A percentile compares a stretch with the other conserved stretches of the same genome.
phyloP scores from a whole-genome alignment of 2,329 filamentous ascomycete genomes.

The Rutstroemia sp. region DNA sequence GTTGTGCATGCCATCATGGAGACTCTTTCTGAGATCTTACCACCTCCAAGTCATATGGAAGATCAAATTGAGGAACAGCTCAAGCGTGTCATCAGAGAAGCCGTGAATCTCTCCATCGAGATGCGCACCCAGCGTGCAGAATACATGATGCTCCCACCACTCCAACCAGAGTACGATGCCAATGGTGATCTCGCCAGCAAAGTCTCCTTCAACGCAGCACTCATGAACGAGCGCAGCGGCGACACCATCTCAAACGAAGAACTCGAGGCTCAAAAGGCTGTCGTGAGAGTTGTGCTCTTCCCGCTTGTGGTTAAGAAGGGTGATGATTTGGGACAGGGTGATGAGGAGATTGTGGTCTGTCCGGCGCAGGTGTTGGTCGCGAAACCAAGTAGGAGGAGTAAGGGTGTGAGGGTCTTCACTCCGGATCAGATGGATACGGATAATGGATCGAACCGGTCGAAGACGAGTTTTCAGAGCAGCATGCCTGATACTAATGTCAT shows the following conservation, averaged over 20 bases:
- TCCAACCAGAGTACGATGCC: constrained; percentile 90
- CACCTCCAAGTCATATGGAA: constrained; percentile 76
- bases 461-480: constrained; percentile 27
- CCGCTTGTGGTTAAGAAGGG: constrained; percentile 95
- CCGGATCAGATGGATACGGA: constrained; percentile 16
- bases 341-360: constrained; percentile 92
- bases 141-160: constrained; percentile 95
- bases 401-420: constrained; percentile 17
- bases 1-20: constrained; percentile 89
- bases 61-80: constrained; percentile 76
- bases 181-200: constrained; percentile 84
- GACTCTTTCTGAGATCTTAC: constrained; percentile 75
- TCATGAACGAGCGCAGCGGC: constrained; percentile 90
- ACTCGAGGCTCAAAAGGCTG: constrained; percentile 65
- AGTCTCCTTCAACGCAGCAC: constrained; percentile 81
- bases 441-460: constrained; percentile 11
- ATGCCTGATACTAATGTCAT: constrained; percentile 25
- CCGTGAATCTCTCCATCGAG: constrained; percentile 85
- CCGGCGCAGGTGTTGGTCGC: constrained; percentile 89
- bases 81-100: constrained; percentile 78
- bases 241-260: constrained; percentile 64
- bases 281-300: constrained; percentile 90
- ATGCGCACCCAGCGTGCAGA: constrained; percentile 97
- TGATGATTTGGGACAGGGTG: constrained; percentile 76
- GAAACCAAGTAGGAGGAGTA: constrained; percentile 23